A percentile compares a stretch with the other conserved stretches of the same genome.
phyloP scores from a whole-genome alignment of 2,329 filamentous ascomycete species.

The Exophiala aquamarina region DNA sequence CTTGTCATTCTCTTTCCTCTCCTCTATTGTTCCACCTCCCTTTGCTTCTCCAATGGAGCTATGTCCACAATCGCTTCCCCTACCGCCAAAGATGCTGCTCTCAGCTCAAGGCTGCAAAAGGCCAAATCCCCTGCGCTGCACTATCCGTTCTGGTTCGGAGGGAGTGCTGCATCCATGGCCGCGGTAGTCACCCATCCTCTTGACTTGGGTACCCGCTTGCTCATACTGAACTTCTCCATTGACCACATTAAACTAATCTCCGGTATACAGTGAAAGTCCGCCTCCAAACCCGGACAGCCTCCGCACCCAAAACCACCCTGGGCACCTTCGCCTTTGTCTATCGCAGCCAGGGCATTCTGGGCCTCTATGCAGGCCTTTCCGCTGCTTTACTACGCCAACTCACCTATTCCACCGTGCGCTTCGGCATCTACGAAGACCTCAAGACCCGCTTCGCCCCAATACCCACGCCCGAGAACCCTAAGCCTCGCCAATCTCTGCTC shows the following conservation, averaged over 20 bases:
- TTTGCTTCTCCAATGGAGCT: slow-evolving; percentile 18
- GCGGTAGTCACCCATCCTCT: slow-evolving; percentile 90
- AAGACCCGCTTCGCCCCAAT: slow-evolving; percentile 66
- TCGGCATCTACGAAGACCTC: slow-evolving; percentile 93
- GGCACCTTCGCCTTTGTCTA: slow-evolving; percentile 83
- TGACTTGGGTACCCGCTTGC: slow-evolving; percentile 67
- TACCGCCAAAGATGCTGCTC: slow-evolving; percentile 6
- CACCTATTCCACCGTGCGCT: slow-evolving; percentile 94
- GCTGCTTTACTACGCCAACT: slow-evolving; percentile 90
- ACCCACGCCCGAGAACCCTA: slow-evolving; percentile 40
- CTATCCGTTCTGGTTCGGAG: slow-evolving; percentile 95
- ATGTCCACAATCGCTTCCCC: slow-evolving; percentile 19
- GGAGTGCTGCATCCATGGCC: slow-evolving; percentile 88
- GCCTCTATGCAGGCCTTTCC: slow-evolving; percentile 87
- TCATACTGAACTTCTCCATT: background rate
- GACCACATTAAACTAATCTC: slow-evolving; percentile 3
- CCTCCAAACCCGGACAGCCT: slow-evolving; percentile 76
- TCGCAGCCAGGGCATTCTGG: slow-evolving; percentile 70
- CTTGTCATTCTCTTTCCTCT: background rate
- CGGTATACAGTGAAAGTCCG: slow-evolving; percentile 77
- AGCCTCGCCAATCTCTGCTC: slow-evolving; percentile 56
- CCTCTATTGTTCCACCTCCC: slow-evolving; percentile 2
- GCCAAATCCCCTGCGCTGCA: slow-evolving; percentile 35
- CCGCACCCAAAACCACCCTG: slow-evolving; percentile 76
- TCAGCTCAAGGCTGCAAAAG: slow-evolving; percentile 30